phyloP scores from a whole-genome alignment of 2,329 filamentous ascomycete species.

The Karstenula rhodostoma region DNA sequence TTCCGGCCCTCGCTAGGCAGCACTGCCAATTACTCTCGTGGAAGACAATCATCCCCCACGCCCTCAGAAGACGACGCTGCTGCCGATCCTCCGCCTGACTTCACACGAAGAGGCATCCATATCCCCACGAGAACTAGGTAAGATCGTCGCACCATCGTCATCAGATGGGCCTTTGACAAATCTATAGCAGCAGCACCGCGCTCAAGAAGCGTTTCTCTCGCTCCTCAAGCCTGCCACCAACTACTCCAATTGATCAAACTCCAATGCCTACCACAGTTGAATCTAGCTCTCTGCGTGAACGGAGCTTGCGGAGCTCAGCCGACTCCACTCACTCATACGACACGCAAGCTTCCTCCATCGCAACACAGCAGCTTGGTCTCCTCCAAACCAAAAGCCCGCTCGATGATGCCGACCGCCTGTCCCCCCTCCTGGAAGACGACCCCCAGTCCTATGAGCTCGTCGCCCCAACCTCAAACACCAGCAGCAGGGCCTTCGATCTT shows the following conservation, averaged over 20 bases:
- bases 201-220: constrained; percentile 24
- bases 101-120: constrained; percentile 47
- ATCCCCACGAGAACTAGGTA: constrained; percentile 49
- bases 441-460: constrained; percentile 64
- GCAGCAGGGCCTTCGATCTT: constrained; percentile 58
- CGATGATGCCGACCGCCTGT: constrained; percentile 55
- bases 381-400: constrained; percentile 54
- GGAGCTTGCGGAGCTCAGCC: constrained; percentile 36
- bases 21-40: constrained; percentile 27
- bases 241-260: not conserved
- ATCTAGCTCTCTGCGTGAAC: constrained; percentile 14
- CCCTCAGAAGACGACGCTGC: constrained; percentile 36
- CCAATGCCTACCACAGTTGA: constrained; percentile 30
- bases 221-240: constrained; percentile 23
- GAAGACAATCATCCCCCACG: constrained; percentile 19
- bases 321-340: constrained; percentile 48
- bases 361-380: constrained; percentile 47
- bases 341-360: constrained; percentile 43
- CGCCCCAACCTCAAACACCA: constrained; percentile 49
- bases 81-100: constrained; percentile 45
- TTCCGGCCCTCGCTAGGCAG: constrained; percentile 28
- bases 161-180: not conserved
- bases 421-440: constrained; percentile 61
- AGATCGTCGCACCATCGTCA: constrained; percentile 4
- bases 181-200: constrained; percentile 30